A percentile compares a stretch with the other conserved stretches of the same genome.
These are phyloP conservation scores for Nannochloropsis oceanica DNA, from an alignment of 108 stramenopile species.

Conservation along the genomic window DNA sequence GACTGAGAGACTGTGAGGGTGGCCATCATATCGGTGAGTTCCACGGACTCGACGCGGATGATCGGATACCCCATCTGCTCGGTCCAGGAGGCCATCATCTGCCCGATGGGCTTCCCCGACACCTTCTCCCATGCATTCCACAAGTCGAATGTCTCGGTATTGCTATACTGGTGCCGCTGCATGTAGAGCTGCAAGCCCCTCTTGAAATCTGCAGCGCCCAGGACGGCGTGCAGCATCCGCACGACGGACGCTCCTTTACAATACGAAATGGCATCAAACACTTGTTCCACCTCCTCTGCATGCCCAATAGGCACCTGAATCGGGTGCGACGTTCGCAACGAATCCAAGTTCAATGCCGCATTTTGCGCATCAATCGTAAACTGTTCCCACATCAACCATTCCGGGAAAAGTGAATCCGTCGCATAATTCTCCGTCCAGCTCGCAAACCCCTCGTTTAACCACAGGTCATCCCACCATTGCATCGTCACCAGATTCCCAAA, in stretches of 20 bases:
- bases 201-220: conserved; percentile 66
- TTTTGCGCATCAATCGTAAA: conserved; percentile 65
- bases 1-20: conserved; percentile 59
- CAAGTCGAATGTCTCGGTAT: conserved; percentile 74
- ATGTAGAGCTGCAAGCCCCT: conserved; percentile 51
- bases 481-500: conserved; percentile 94
- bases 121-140: conserved; percentile 85
- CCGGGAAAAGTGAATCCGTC: conserved; percentile 53
- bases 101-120: conserved; percentile 62
- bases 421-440: conserved; percentile 45
- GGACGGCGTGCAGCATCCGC: conserved; percentile 72
- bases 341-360: conserved; percentile 66
- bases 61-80: conserved; percentile 80
- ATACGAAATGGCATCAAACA: conserved; percentile 86
- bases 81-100: conserved; percentile 60
- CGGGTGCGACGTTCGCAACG: conserved; percentile 65
- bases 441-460: conserved; percentile 95
- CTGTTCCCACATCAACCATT: conserved; percentile 68
- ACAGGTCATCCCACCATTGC: conserved; percentile 83
- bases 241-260: conserved; percentile 70
- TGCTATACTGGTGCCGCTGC: conserved; percentile 65
- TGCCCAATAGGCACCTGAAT: conserved; percentile 72
- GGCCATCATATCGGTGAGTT: conserved; percentile 43
- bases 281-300: conserved; percentile 81
- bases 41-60: conserved; percentile 48